Evolutionary conservation across 768 basidiomycete species (phyloP), one percentile per base, ranked within the genome.

Genomic region (Paxillus involutus): DNA sequence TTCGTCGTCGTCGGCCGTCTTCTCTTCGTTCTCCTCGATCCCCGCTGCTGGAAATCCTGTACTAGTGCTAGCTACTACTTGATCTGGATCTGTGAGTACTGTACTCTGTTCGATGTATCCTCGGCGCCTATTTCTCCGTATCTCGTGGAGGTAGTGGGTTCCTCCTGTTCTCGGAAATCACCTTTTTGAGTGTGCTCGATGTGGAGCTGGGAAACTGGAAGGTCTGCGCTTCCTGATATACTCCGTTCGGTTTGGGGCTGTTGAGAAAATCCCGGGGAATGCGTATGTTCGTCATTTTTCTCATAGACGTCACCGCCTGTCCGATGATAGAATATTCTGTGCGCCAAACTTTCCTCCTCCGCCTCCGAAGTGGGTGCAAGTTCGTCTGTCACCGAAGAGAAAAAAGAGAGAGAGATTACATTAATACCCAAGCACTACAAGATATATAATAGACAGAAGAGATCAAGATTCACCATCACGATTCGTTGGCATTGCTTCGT

Each of bases 401-500:
- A 17, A 51, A 51, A 19, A 11, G 14, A 53, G 21, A 26, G 26
- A 51, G 32, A 46, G 24, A 48, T 55, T 66, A 59, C 58, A 69
- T 71, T 71, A 69, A 71, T 67, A 71, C 57, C 58, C 67, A 46
- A 52, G 50, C 30, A 44, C 61, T 65, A 63, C 57, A 44, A 55
- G 37, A 51, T 44, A 64, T 56, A 62, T 57, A 44, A 57, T 60
- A 52, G 45, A 65, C 51, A 59, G 55, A 58, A 64, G 50, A 62
- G 63, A 64, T 77, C 60, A 77, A 68, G 55, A 77, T 72, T 79
- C 73, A 78, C 77, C 78, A 72, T 76, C 59, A 53, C 60, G 62
- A 57, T 63, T 46, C 39, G 49, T 55, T 57, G 53, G 57, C 49
- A 52, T 33, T 61, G 62, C 57, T 44, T 46, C 50, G 37, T 52